A percentile compares a stretch with the other conserved stretches of the same genome.
Conservation (phyloP, 495 filamentous ascomycete species). For the Annulohypoxylon maeteangense region DNA sequence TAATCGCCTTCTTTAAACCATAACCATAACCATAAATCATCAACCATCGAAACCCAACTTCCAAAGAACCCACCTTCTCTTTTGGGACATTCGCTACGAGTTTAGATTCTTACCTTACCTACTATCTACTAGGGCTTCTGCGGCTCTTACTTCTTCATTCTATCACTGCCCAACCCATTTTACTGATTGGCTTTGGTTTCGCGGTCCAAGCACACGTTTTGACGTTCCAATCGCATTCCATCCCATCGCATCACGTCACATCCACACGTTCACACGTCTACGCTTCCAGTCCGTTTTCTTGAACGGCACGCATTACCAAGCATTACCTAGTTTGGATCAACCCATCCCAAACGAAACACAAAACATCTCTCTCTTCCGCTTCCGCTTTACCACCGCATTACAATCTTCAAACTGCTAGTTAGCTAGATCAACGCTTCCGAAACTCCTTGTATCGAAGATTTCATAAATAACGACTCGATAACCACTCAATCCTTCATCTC, state of each 20-base stretch:
- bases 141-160: constrained; percentile 6
- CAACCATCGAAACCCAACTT: neutral
- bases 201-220: constrained; percentile 44
- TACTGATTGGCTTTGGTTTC: constrained; percentile 23
- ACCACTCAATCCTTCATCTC: neutral
- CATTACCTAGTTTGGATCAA: constrained; percentile 7
- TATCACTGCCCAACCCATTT: constrained; percentile 12
- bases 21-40: neutral
- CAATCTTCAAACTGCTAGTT: constrained; percentile 1
- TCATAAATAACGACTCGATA: neutral
- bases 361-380: neutral
- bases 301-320: constrained; percentile 2
- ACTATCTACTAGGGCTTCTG: constrained; percentile 3
- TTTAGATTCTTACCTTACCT: constrained; percentile 9
- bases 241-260: constrained; percentile 27
- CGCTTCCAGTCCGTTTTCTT: neutral
- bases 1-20: neutral
- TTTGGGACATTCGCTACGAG: constrained; percentile 26
- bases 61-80: constrained; percentile 20
- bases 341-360: constrained; percentile 9
- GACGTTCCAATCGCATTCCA: constrained; percentile 33
- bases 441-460: constrained; percentile 2
- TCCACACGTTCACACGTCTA: neutral
- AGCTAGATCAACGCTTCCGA: neutral
- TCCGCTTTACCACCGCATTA: neutral